phyloP scores from a whole-genome alignment of 106 monocot species.

The Dioscorea zingiberensis region DNA sequence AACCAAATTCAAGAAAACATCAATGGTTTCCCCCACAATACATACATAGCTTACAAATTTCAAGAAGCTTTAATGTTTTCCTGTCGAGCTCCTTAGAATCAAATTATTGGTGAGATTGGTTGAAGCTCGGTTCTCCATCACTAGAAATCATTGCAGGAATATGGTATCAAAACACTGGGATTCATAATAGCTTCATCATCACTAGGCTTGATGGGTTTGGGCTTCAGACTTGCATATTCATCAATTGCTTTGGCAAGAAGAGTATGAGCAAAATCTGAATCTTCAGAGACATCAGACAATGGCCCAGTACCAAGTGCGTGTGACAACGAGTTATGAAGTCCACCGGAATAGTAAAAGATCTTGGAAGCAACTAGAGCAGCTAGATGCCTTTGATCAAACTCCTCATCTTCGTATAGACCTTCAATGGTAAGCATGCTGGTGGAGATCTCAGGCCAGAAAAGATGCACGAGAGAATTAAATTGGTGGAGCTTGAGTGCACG shows the following conservation, averaged over 20 bases:
- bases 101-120: too few relatives aligned
- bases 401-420: slow-evolving; percentile 93
- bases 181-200: slow-evolving; percentile 46
- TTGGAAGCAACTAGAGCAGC: slow-evolving; percentile 93
- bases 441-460: slow-evolving; percentile 98
- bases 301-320: slow-evolving; percentile 97
- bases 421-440: slow-evolving; percentile 82
- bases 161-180: too few relatives aligned
- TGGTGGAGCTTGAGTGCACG: slow-evolving; percentile 71
- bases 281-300: slow-evolving; percentile 49
- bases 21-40: too few relatives aligned
- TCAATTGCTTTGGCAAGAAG: slow-evolving; percentile 96
- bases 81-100: too few relatives aligned
- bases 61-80: too few relatives aligned
- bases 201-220: slow-evolving; percentile 35
- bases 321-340: slow-evolving; percentile 82
- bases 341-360: slow-evolving; percentile 97
- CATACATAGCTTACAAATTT: too few relatives aligned
- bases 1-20: too few relatives aligned
- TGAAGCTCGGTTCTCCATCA: too few relatives aligned
- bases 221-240: slow-evolving; percentile 87
- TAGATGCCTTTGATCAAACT: slow-evolving; percentile 91
- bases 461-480: slow-evolving; percentile 73
- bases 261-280: slow-evolving; percentile 2
- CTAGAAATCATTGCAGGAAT: too few relatives aligned